Percentiles rank a stretch among this genome's conserved stretches.
Evolutionary conservation across 345 rosid genomes (phyloP).

Genomic region (Eucalyptus globulus): DNA sequence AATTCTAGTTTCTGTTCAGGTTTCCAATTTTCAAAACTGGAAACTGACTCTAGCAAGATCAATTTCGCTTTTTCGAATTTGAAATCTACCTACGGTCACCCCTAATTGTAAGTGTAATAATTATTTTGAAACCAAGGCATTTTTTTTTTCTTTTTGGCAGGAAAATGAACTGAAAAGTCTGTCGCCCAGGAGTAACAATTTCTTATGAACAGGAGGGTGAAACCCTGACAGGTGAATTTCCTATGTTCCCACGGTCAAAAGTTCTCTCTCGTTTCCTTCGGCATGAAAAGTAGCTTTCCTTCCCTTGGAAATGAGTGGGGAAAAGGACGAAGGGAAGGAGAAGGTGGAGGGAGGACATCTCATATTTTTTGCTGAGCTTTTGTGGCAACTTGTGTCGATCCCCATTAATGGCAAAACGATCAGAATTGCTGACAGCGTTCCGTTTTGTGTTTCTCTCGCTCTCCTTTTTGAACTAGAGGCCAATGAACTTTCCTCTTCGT

Average conservation of each 20-base stretch:
- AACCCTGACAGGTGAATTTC: background rate
- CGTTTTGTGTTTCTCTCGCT: background rate
- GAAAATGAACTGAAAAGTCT: background rate
- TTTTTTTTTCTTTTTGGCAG: background rate
- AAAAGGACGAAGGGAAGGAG: background rate
- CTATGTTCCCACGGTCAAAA: background rate
- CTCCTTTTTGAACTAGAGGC: background rate
- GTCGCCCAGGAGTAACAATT: background rate
- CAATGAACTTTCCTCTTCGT: background rate
- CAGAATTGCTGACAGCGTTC: background rate
- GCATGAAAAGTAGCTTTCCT: background rate
- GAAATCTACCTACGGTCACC: background rate
- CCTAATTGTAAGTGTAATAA: background rate
- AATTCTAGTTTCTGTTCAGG: rapidly evolving
- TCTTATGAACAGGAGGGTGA: background rate
- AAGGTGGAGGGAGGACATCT: background rate
- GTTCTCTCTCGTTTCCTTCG: background rate
- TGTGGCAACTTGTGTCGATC: background rate
- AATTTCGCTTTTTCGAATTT: rapidly evolving
- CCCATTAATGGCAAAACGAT: background rate
- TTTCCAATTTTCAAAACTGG: rapidly evolving
- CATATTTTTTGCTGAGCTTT: background rate
- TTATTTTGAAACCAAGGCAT: background rate
- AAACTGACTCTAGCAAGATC: rapidly evolving
- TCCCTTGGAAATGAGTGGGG: background rate